Base-by-base conservation (phyloP, 805 yeast species). In the Priceomyces castillae region DNA sequence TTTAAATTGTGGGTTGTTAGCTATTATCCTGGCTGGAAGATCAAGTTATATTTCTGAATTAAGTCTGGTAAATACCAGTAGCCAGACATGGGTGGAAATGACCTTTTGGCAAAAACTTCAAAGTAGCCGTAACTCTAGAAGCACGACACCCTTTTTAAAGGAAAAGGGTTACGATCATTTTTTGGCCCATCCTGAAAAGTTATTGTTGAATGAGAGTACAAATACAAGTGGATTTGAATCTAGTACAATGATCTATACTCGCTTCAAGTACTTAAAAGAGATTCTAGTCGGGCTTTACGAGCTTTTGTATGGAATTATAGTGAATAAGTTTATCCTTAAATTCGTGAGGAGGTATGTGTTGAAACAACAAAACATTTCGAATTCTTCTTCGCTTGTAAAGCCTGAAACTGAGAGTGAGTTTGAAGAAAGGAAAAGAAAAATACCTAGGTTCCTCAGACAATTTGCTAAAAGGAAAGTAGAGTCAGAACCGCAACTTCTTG, bases 21-120 rank as follows among this genome's bases (percentile, higher is more conserved):
- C 86, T 12, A 73, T 84, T 31, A 78, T 82, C n/a, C 80, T 84
- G 41, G 82, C 86, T 0, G 82, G 86, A 2, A 77, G 74, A 43
- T 78, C 82, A 23, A 80, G 85, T 48, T 85, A 82, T 57, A 74
- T 82, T 33, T 74, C 78, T 39, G 89, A 84, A 53, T 66, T 77
- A 23, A 66, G 80, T 19, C 56, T 71, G 12, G 64, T 84, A 2
- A 56, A 61, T 0, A 56, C 75, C n/a, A 78, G 78, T n/a, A 56
- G 59, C 9, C 60, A 67, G 11, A 83, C 86, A 0, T 85, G 82
- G 78, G 46, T 83, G 15, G 85, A 80, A 40, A 56, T 65, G 18
- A 53, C 53, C 34, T 46, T 61, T 26, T 58, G 62, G 64, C 45
- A 51, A 33, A 46, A 41, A 10, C 11, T 48, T n/a, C 40, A 37